A percentile compares a stretch with the other conserved stretches of the same genome.
These are phyloP conservation scores for Carnegiea gigantea DNA, from an alignment of 179 eudicot species.

Conservation along the genomic window DNA sequence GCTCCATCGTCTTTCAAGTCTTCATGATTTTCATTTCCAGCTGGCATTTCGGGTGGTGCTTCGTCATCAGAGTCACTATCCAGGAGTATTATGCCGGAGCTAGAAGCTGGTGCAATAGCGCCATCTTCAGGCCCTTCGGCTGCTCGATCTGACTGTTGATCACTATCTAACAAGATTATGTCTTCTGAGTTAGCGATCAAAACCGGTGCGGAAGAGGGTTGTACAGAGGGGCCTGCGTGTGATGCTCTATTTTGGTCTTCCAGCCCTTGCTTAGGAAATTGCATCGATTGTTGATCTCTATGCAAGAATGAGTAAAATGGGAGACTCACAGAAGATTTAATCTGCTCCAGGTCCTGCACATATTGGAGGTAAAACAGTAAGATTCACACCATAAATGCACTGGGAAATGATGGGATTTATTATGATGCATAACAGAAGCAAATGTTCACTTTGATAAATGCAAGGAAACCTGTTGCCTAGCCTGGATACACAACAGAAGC, in stretches of 20 bases:
- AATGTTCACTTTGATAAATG: neutral
- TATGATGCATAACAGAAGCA: neutral
- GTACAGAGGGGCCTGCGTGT: conserved; percentile 10
- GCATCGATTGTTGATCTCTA: conserved; percentile 29
- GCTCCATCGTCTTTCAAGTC: conserved; percentile 22
- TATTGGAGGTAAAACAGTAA: neutral
- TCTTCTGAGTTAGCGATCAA: conserved; percentile 40
- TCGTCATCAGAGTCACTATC: conserved; percentile 42
- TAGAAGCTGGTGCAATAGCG: conserved; percentile 18
- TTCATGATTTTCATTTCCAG: conserved; percentile 24
- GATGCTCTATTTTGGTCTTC: conserved; percentile 29
- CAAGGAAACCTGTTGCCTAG: neutral
- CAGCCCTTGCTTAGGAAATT: conserved; percentile 21
- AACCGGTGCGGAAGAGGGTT: conserved; percentile 17
- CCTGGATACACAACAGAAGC: neutral
- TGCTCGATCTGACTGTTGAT: conserved; percentile 22
- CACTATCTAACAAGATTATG: conserved; percentile 47
- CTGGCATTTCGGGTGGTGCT: conserved; percentile 24
- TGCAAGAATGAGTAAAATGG: conserved; percentile 70
- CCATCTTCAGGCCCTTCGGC: conserved; percentile 20
- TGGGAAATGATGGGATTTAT: neutral
- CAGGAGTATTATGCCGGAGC: conserved; percentile 43
- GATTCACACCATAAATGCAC: neutral
- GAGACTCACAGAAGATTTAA: conserved; percentile 72
- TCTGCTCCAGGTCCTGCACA: conserved; percentile 68